phyloP scores from a whole-genome alignment of 495 filamentous ascomycete genomes.

The Aspergillus wentii region DNA sequence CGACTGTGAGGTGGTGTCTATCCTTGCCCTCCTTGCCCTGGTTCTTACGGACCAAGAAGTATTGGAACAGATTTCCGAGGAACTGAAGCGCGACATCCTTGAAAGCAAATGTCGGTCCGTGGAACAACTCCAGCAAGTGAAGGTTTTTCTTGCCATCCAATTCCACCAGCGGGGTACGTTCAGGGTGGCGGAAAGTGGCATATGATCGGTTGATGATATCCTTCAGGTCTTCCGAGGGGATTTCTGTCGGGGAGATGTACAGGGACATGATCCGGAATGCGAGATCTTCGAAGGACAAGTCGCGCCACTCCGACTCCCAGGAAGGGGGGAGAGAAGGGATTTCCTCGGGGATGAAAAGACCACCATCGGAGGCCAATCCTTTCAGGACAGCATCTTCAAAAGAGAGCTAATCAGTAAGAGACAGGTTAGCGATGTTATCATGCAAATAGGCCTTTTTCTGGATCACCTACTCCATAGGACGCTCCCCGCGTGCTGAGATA shows the following conservation, averaged over 20 bases:
- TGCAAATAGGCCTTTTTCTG: neutral
- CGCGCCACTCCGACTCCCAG: conserved; percentile 56
- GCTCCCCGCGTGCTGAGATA: conserved; percentile 80
- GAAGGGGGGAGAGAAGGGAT: conserved; percentile 44
- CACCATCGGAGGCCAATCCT: conserved; percentile 82
- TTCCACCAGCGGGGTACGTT: conserved; percentile 68
- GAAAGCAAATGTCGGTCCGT: conserved; percentile 94
- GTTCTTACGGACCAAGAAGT: conserved; percentile 83
- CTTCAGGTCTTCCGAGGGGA: conserved; percentile 73
- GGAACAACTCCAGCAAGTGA: conserved; percentile 89
- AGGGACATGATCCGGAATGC: conserved; percentile 67
- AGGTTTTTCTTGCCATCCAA: conserved; percentile 64
- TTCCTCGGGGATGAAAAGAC: conserved; percentile 84
- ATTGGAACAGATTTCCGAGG: conserved; percentile 94
- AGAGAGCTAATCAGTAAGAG: conserved; percentile 54
- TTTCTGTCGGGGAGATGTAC: conserved; percentile 79
- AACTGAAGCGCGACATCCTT: conserved; percentile 91
- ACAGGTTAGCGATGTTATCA: conserved; percentile 7
- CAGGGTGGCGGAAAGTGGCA: conserved; percentile 72
- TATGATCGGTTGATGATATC: conserved; percentile 77
- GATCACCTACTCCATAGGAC: conserved; percentile 63
- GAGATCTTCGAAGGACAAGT: conserved; percentile 73
- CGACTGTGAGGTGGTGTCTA: conserved; percentile 81
- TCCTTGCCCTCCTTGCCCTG: conserved; percentile 61
- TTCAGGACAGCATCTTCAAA: conserved; percentile 91